These are phyloP conservation scores for Podospora pseudopauciseta DNA, from an alignment of 495 filamentous ascomycete genomes.

Conservation along the genomic window DNA sequence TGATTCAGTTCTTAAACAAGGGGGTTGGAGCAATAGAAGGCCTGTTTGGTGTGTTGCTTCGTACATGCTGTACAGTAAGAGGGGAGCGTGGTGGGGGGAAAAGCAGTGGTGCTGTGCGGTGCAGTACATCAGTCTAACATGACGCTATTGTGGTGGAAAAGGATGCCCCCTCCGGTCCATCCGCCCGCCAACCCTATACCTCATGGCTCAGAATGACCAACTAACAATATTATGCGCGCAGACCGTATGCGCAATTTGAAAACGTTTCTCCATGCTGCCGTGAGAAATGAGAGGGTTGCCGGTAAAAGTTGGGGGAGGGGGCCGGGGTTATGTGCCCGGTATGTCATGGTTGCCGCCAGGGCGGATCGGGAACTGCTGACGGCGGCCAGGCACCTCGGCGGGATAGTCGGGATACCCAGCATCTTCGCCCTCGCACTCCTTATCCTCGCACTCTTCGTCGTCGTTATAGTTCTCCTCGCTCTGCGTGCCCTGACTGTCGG, in stretches of 20 bases:
- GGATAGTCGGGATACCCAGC: slow-evolving; percentile 35
- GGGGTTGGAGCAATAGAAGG: not conserved
- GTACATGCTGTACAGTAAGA: not conserved
- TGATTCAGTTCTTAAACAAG: not conserved
- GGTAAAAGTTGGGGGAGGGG: not conserved
- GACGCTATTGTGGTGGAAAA: not conserved
- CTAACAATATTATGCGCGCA: not conserved
- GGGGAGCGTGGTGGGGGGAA: not conserved
- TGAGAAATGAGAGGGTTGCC: not conserved
- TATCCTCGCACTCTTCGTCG: slow-evolving; percentile 38
- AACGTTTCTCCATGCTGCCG: not conserved
- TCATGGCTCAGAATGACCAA: not conserved
- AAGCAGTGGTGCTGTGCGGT: not conserved
- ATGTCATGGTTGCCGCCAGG: slow-evolving; percentile 10
- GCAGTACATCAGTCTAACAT: not conserved
- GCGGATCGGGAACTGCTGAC: slow-evolving; percentile 13
- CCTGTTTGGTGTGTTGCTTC: not conserved
- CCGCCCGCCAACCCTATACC: not conserved
- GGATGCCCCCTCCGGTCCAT: not conserved
- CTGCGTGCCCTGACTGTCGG: slow-evolving; percentile 27
- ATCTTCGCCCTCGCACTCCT: slow-evolving; percentile 34
- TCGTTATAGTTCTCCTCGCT: slow-evolving; percentile 38
- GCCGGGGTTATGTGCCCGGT: slow-evolving; percentile 19
- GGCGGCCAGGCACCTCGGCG: slow-evolving; percentile 24
- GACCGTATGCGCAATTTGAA: not conserved